These are phyloP conservation scores for Novakomyces olei DNA, from an alignment of 805 yeast species.

Conservation along the genomic window DNA sequence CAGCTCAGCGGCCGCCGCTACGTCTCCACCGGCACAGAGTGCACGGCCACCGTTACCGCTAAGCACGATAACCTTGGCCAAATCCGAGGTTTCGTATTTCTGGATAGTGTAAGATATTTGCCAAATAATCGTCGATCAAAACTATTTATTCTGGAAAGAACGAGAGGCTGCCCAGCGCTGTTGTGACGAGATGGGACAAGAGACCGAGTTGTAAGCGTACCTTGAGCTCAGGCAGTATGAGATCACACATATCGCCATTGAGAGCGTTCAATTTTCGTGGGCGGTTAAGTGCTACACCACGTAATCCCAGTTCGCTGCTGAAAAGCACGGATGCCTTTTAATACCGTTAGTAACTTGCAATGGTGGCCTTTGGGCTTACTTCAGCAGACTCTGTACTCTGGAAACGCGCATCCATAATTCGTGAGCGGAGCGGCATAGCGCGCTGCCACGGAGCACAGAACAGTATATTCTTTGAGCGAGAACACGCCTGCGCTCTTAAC, in stretches of 20 bases:
- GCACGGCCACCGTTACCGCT: constrained; percentile 42
- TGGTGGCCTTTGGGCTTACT: too few species aligned
- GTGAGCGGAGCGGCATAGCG: too few species aligned
- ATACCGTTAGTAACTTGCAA: too few species aligned
- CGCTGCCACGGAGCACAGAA: too few species aligned
- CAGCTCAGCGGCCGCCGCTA: constrained; percentile 16
- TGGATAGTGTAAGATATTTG: neutral
- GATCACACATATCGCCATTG: constrained; percentile 48
- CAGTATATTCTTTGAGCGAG: too few species aligned
- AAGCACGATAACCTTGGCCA: constrained; percentile 43
- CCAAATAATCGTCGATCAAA: neutral
- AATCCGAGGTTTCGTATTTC: constrained; percentile 26
- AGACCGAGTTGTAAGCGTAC: too few species aligned
- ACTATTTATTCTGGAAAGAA: neutral
- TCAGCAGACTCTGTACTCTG: too few species aligned
- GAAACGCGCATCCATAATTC: too few species aligned
- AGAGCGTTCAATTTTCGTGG: constrained; percentile 69
- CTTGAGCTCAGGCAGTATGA: constrained; percentile 45
- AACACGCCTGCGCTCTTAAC: too few species aligned
- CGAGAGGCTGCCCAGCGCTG: neutral
- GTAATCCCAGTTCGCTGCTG: constrained; percentile 36
- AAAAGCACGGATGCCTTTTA: constrained; percentile 38
- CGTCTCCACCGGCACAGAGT: constrained; percentile 94
- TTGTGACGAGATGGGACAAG: too few species aligned
- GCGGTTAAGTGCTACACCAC: constrained; percentile 58